Percentiles rank a stretch among this genome's conserved stretches.
These are phyloP conservation scores for Knoxdaviesia capensis DNA, from an alignment of 2,329 filamentous ascomycete genomes.

Conservation along the genomic window DNA sequence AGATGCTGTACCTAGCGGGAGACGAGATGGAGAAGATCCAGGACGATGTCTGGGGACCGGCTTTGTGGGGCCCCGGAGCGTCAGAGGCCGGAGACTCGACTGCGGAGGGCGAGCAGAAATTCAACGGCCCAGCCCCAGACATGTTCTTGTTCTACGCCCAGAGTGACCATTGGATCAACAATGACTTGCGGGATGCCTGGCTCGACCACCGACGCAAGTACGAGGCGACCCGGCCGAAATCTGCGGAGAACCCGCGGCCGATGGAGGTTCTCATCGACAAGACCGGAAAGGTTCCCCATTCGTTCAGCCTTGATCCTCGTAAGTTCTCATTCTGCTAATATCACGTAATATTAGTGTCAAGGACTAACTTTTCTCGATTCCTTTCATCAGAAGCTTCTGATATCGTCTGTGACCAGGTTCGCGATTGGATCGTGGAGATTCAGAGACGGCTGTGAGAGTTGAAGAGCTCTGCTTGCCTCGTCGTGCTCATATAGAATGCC, in stretches of 20 bases:
- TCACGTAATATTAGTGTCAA: background rate
- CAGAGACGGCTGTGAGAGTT: too few species aligned
- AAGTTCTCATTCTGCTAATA: background rate
- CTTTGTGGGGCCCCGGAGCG: conserved; percentile 26
- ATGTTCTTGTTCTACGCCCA: conserved; percentile 40
- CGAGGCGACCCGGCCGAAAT: too few species aligned
- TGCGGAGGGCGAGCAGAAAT: too few species aligned
- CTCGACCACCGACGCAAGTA: conserved; percentile 13
- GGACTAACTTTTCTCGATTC: too few species aligned
- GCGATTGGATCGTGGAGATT: conserved; percentile 1
- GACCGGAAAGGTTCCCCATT: conserved; percentile 33
- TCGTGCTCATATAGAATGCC: too few species aligned
- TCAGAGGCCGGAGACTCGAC: too few species aligned
- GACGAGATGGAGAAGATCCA: conserved; percentile 39
- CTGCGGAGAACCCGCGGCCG: conserved; percentile 12
- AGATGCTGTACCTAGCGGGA: conserved; percentile 36
- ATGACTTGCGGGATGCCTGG: conserved; percentile 32
- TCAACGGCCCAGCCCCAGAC: conserved; percentile 12
- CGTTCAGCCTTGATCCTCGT: background rate
- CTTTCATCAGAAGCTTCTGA: background rate
- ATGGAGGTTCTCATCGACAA: conserved; percentile 29
- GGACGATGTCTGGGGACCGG: conserved; percentile 37
- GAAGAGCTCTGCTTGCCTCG: too few species aligned
- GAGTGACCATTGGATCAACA: conserved; percentile 41
- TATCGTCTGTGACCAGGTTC: background rate